phyloP scores from a whole-genome alignment of 305 asterid genomes.

The Solanum aculeatissimum region DNA sequence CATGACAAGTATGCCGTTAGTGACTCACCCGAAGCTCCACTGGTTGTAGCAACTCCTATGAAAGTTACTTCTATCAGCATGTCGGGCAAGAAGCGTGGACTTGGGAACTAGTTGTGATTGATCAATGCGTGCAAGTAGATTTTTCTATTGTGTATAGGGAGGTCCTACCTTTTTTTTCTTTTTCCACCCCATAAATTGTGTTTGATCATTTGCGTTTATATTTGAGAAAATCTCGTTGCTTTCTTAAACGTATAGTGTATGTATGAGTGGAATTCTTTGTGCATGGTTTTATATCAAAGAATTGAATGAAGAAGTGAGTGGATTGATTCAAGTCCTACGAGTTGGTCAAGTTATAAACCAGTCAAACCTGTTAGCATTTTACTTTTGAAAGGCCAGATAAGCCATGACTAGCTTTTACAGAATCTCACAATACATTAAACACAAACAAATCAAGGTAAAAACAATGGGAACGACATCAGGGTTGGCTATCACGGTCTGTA shows the following conservation, averaged over 20 bases:
- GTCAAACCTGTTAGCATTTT: not conserved
- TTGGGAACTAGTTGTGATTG: not conserved
- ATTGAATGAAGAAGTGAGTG: not conserved
- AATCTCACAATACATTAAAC: not conserved
- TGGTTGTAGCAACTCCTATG: slow-evolving; percentile 91
- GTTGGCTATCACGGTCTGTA: not conserved
- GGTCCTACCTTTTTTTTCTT: not conserved
- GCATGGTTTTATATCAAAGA: not conserved
- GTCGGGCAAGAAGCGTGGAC: slow-evolving; percentile 46
- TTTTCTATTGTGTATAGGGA: not conserved
- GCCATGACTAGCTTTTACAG: not conserved
- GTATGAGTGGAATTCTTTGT: not conserved
- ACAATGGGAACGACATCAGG: not conserved
- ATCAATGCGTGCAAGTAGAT: not conserved
- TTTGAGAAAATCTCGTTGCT: not conserved
- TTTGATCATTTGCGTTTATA: not conserved
- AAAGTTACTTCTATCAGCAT: slow-evolving; percentile 93
- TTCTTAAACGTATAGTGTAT: not conserved
- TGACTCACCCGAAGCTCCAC: slow-evolving; percentile 89
- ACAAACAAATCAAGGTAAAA: not conserved
- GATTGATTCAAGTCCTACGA: not conserved
- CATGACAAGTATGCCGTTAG: slow-evolving; percentile 62
- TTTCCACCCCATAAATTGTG: not conserved
- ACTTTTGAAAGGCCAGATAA: not conserved
- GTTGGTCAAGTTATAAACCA: not conserved